Percentiles rank a stretch among this genome's conserved stretches.
Evolutionary conservation across 352 stramenopile genomes (phyloP).

Genomic region (Labyrinthula sp.): DNA sequence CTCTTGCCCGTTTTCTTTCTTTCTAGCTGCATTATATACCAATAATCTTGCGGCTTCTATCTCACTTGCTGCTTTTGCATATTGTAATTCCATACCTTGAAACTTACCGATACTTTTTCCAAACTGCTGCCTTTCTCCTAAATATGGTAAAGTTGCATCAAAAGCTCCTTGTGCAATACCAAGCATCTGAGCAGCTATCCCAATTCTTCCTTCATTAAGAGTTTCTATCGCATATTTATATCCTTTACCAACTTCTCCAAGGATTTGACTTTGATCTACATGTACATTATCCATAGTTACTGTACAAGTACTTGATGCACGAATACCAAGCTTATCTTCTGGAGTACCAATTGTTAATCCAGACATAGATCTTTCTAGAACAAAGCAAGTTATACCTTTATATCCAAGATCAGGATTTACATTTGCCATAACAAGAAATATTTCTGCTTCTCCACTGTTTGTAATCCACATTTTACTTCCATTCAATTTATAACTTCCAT

Average conservation of each 20-base stretch:
- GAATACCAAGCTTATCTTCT: constrained; percentile 87
- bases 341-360: constrained; percentile 72
- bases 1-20: constrained; percentile 71
- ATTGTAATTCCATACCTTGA: constrained; percentile 76
- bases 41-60: constrained; percentile 73
- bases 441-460: constrained; percentile 73
- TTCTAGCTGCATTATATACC: constrained; percentile 72
- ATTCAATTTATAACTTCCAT: constrained; percentile 78
- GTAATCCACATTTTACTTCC: constrained; percentile 94
- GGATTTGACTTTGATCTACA: constrained; percentile 66
- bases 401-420: constrained; percentile 66
- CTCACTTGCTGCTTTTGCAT: constrained; percentile 73
- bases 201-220: constrained; percentile 87
- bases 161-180: constrained; percentile 81
- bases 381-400: constrained; percentile 92
- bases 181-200: constrained; percentile 88
- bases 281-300: constrained; percentile 78
- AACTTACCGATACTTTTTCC: constrained; percentile 70
- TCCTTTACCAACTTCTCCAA: constrained; percentile 71
- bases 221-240: constrained; percentile 95
- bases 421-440: constrained; percentile 89
- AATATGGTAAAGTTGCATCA: constrained; percentile 79
- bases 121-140: constrained; percentile 83
- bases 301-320: constrained; percentile 76
- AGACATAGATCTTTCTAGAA: constrained; percentile 72